Evolutionary conservation across 768 basidiomycete species (phyloP), one percentile per base, ranked within the genome.

Genomic region (Phaeolepiota aurea): DNA sequence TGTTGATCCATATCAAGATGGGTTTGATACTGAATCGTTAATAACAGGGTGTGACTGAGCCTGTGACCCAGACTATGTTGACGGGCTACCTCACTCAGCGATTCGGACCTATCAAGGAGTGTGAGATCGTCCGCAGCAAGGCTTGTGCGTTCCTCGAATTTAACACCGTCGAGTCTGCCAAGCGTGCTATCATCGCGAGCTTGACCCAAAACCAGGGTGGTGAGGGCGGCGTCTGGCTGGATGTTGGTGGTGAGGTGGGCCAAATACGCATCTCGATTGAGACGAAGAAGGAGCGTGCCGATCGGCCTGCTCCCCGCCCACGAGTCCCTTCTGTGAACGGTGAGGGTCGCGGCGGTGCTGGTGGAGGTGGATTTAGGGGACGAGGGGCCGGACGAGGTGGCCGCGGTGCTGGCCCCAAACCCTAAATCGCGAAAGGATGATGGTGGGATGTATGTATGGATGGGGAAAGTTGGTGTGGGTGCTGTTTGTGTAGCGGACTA

Each of bases 61-160:
- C 70, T 21, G 65, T 91, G 30, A 62, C 76, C 18, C 66, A 73
- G 34, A 38, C 59, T 11, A 64, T 70, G 1, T 71, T 93, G 25
- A 62, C 56, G 15, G 62, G 57, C 30, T 55, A 64, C 2, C 70
- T 92, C 23, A 62, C 68, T 0, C 53, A 59, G 21, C 77, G 81
- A 22, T 93, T 93, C 58, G 90, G 90, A 0, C 69, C 79, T 0
- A 71, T 96, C 54, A 88, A 86, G 59, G 90, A 91, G 16, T 62
- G 92, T 31, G 93, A 97, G 61, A 81, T 96, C 48, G 82, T 94
- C 31, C 86, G 85, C 47, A 57, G 54, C 55, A 94, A 88, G 59
- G 89, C 87, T 0, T 97, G 93, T 54, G 93, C 92, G 0, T 97
- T 98, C 76, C 69, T 96, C 53, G 94, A 97, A 61, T 98, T 93